Percentiles rank a stretch among this genome's conserved stretches.
These are phyloP conservation scores for Carex sylvatica DNA, from an alignment of 202 grass and related monocot species.

Conservation along the genomic window DNA sequence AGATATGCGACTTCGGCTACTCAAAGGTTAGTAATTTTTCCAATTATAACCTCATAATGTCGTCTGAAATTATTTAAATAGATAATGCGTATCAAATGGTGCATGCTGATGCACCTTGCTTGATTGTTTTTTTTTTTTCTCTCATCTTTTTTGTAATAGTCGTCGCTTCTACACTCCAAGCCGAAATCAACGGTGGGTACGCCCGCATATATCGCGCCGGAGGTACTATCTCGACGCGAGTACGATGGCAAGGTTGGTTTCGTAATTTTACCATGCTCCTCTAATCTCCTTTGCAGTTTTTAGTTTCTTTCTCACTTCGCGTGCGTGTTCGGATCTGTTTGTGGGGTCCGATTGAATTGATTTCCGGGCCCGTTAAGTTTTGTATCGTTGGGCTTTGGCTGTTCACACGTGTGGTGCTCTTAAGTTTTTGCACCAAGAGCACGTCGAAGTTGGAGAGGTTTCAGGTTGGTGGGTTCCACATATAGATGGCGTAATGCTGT, in stretches of 20 bases:
- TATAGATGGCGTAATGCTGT: neutral
- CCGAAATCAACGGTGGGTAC: constrained; percentile 95
- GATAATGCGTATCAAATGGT: neutral
- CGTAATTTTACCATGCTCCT: constrained; percentile 9
- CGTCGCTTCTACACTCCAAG: constrained; percentile 86
- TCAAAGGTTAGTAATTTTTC: constrained; percentile 54
- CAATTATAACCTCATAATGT: neutral
- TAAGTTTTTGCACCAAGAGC: neutral
- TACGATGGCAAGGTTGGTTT: constrained; percentile 95
- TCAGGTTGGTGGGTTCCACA: neutral
- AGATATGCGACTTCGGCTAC: constrained; percentile 98
- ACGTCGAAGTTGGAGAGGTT: neutral
- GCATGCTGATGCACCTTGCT: neutral
- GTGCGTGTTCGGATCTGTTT: constrained; percentile 16
- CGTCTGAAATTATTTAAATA: neutral
- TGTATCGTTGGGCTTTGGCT: neutral
- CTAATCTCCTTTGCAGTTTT: neutral
- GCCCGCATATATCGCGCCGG: constrained; percentile 95
- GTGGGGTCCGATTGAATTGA: constrained; percentile 14
- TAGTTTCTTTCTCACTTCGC: neutral
- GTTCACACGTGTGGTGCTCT: constrained; percentile 1
- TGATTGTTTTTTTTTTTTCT: neutral
- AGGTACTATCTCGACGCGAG: constrained; percentile 87
- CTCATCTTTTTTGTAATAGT: constrained; percentile 35
- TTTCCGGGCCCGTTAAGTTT: constrained; percentile 13